Base-by-base conservation (phyloP, 306 rosid species). In the Vigna hirtella region DNA sequence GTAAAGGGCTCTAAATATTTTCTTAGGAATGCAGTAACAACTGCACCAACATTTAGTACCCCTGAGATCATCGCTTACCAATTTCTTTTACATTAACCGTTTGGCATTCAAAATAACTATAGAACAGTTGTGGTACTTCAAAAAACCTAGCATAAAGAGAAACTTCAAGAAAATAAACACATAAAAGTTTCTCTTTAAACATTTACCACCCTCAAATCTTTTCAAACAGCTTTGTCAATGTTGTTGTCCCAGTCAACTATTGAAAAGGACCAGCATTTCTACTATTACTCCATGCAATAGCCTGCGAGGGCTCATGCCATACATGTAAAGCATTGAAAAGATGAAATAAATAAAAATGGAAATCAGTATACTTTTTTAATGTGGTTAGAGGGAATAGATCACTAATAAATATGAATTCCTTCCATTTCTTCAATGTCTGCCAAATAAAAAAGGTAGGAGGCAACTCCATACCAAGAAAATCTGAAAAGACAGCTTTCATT, bases 161-260 rank as follows among this genome's bases (percentile, higher is more conserved):
- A 67, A 56, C 52, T 47, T 30, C 9, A 43, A 72, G 43, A 80
- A 74, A 81, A 56, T 59, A 77, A 55, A 77, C 12, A 20, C 59
- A 55, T 74, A 58, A 22, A 74, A 16, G 62, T 72, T 42, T 26
- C 4, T 51, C 65, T 51, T 62, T 7, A 71, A 62, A 24, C 40
- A 13, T 64, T 45, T 20, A 68, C 28, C 28, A 24, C 36, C 64
- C 55, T 11, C 6, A 66, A 80, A 45, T 16, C 20, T 45, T 80
- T 45, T 24, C 63, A 28, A 47, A 53, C 53, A 28, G 43, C 69
- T 59, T 48, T n/a, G 72, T 74, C 65, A 48, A 65, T 32, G 70
- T 56, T 32, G 62, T 56, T 56, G 15, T 36, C 53, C 12, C 13
- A 4, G 9, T 26, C 64, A 63, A 34, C 82, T 20, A 58, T n/a